Conservation (phyloP, 1,139 yeast species). For the Candida sp. region DNA sequence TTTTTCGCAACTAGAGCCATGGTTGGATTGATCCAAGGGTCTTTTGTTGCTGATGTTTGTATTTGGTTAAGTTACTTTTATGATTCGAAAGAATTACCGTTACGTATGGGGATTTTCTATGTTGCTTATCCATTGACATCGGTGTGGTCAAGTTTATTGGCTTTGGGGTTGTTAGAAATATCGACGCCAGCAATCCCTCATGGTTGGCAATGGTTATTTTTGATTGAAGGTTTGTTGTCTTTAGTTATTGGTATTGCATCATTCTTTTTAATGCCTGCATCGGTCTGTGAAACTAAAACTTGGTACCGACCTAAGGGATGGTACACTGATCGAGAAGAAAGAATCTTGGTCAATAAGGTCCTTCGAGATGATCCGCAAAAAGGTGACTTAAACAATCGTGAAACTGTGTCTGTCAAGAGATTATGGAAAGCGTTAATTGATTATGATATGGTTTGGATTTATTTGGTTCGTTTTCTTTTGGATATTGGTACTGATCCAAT, state of each 20-base stretch:
- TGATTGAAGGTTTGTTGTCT: slow-evolving; percentile 62
- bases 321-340: slow-evolving; percentile 61
- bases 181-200: slow-evolving; percentile 31
- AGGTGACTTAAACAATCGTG: slow-evolving; percentile 67
- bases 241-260: slow-evolving; percentile 51
- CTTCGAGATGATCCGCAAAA: slow-evolving; percentile 67
- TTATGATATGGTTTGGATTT: slow-evolving; percentile 60
- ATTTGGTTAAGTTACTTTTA: slow-evolving; percentile 32
- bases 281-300: slow-evolving; percentile 52
- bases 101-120: slow-evolving; percentile 24
- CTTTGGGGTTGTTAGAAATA: slow-evolving; percentile 44
- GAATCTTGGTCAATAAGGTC: slow-evolving; percentile 58
- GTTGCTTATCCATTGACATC: slow-evolving; percentile 23
- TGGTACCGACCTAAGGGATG: slow-evolving; percentile 55
- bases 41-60: slow-evolving; percentile 26
- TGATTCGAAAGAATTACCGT: slow-evolving; percentile 21
- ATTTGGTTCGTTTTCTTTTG: slow-evolving; percentile 45
- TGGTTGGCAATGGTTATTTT: slow-evolving; percentile 67
- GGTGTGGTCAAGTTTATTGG: slow-evolving; percentile 20
- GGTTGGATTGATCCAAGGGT: slow-evolving; percentile 28
- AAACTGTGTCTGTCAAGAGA: slow-evolving; percentile 41
- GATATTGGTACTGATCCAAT: slow-evolving; percentile 43
- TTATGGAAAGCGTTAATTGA: slow-evolving; percentile 43
- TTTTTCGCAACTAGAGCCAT: slow-evolving; percentile 23
- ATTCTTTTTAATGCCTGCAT: slow-evolving; percentile 58